Percentiles rank a stretch among this genome's conserved stretches.
phyloP scores from a whole-genome alignment of 1,284 basidiomycete species.

The Ceratobasidium sp. region DNA sequence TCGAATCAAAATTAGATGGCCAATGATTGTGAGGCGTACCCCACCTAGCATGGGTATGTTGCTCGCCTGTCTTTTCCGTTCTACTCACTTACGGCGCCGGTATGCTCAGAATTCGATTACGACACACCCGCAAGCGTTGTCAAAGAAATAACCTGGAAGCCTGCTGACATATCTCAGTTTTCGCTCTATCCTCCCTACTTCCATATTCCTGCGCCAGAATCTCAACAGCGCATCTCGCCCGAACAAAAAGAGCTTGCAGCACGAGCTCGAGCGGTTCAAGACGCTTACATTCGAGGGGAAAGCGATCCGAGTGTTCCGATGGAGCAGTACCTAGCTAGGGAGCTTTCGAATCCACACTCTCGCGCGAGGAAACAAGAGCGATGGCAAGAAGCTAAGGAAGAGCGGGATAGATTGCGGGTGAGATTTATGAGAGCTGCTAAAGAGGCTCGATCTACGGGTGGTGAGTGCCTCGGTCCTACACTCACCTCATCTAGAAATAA shows the following conservation, averaged over 20 bases:
- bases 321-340: conserved; percentile 72
- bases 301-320: conserved; percentile 62
- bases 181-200: conserved; percentile 61
- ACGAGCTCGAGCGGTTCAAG: conserved; percentile 33
- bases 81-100: conserved; percentile 53
- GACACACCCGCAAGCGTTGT: conserved; percentile 67
- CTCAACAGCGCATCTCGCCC: conserved; percentile 25
- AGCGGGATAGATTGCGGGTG: conserved; percentile 59
- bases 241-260: conserved; percentile 33
- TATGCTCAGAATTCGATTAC: conserved; percentile 71
- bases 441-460: conserved; percentile 50
- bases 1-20: conserved; percentile 74
- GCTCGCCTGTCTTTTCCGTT: conserved; percentile 7
- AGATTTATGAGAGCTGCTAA: conserved; percentile 70
- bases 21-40: conserved; percentile 57
- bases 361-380: conserved; percentile 81
- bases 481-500: neutral
- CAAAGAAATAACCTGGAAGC: conserved; percentile 48
- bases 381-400: conserved; percentile 70
- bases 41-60: conserved; percentile 27
- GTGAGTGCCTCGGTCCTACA: conserved; percentile 8
- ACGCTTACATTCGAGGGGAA: conserved; percentile 39
- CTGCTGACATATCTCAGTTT: conserved; percentile 38
- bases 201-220: conserved; percentile 38
- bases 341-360: conserved; percentile 82